Evolutionary conservation across 2,329 filamentous ascomycete species (phyloP).

Genomic region (Beauveria bassiana): DNA sequence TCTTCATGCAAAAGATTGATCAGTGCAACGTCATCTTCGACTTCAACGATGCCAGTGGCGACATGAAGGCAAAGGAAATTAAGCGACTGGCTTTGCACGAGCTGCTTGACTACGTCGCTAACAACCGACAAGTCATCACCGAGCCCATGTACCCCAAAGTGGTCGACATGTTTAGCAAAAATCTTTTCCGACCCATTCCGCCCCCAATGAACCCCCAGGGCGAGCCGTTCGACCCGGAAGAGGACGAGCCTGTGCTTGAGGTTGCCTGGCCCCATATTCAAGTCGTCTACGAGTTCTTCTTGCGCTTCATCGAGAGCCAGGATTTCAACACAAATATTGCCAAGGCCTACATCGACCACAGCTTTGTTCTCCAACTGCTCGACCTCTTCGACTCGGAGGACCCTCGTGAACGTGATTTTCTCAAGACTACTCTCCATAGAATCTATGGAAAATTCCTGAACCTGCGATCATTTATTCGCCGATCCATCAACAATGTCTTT

Average conservation of each 20-base stretch:
- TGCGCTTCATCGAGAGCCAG: slow-evolving; percentile 97
- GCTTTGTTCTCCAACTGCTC: slow-evolving; percentile 92
- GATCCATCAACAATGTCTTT: slow-evolving; percentile 99
- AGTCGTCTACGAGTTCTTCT: slow-evolving; percentile 98
- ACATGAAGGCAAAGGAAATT: slow-evolving; percentile 99
- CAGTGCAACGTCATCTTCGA: slow-evolving; percentile 99
- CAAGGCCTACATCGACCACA: slow-evolving; percentile 97
- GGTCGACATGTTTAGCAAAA: slow-evolving; percentile 99
- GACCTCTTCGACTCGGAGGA: slow-evolving; percentile 98
- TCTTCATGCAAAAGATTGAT: slow-evolving; percentile 99
- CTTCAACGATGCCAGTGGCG: slow-evolving; percentile 94
- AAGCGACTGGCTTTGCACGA: slow-evolving; percentile 94
- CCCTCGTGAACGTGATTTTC: slow-evolving; percentile 88
- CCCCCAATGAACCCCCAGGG: slow-evolving; percentile 96
- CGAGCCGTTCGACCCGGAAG: slow-evolving; percentile 95
- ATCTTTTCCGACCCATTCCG: slow-evolving; percentile 92
- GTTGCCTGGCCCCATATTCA: slow-evolving; percentile 99
- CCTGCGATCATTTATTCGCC: slow-evolving; percentile 88
- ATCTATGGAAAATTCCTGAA: slow-evolving; percentile 99
- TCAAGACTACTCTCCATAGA: slow-evolving; percentile 94
- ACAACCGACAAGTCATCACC: slow-evolving; percentile 96
- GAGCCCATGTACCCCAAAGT: slow-evolving; percentile 98
- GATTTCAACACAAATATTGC: slow-evolving; percentile 99
- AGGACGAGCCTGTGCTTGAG: slow-evolving; percentile 95
- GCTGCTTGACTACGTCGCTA: slow-evolving; percentile 93